Conservation (phyloP, 257 asterid genomes). For the Salvia hispanica region DNA sequence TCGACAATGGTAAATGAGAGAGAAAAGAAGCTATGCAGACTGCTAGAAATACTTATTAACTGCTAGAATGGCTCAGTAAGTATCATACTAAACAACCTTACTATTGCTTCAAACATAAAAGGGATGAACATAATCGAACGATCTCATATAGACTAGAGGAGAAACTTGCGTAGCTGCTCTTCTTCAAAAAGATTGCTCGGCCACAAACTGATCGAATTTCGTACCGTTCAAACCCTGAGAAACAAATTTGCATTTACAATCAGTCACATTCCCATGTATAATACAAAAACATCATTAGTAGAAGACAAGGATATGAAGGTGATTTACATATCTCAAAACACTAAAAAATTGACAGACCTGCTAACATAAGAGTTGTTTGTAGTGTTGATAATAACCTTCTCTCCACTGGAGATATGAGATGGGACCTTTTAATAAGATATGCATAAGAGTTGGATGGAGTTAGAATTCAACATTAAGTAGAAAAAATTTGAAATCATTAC, state of each 20-base stretch:
- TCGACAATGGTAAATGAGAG: no score
- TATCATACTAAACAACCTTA: background rate
- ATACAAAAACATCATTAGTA: background rate
- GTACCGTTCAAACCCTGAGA: conserved; percentile 37
- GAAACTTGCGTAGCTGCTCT: background rate
- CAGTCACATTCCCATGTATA: background rate
- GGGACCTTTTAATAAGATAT: conserved; percentile 55
- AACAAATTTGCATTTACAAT: conserved; percentile 16
- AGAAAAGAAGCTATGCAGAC: no score
- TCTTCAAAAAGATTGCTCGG: background rate
- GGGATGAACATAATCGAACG: background rate
- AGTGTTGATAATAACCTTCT: conserved; percentile 63
- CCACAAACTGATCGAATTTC: background rate
- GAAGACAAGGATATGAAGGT: background rate
- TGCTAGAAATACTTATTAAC: no score
- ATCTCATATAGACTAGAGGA: conserved; percentile 18
- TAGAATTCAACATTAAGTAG: background rate
- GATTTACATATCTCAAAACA: background rate
- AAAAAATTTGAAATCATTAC: conserved; percentile 1
- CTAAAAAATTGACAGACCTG: conserved; percentile 53
- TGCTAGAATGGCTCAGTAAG: background rate
- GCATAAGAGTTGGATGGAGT: conserved; percentile 15
- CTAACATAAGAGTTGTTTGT: conserved; percentile 55
- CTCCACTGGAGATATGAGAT: conserved; percentile 69
- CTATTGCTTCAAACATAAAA: background rate